Evolutionary conservation across 2,329 filamentous ascomycete species (phyloP).

Genomic region (Pestalotiopsis sp.): DNA sequence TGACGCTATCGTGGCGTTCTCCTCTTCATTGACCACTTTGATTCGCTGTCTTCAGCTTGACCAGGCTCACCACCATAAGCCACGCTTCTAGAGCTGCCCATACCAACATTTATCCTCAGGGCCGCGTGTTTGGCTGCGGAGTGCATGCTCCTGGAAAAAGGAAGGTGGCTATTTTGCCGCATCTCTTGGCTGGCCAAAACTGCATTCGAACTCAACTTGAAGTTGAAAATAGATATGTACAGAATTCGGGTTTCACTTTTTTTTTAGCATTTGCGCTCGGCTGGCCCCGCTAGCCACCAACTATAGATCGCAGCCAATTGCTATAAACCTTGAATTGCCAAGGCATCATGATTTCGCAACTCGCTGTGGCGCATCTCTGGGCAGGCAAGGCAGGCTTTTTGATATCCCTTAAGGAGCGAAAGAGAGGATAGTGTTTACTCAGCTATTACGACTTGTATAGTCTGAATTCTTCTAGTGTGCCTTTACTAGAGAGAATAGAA

Average conservation of each 20-base stretch:
- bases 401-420: too few species aligned
- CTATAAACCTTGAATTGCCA: not conserved
- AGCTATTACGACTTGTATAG: too few species aligned
- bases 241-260: not conserved
- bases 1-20: not conserved
- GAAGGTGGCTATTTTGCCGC: not conserved
- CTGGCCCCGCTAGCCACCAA: not conserved
- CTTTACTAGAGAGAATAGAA: too few species aligned
- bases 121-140: not conserved
- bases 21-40: not conserved
- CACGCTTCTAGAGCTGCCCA: too few species aligned
- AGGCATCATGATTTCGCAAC: conserved; percentile 13
- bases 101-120: too few species aligned
- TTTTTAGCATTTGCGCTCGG: not conserved
- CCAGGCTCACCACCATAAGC: not conserved
- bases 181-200: not conserved
- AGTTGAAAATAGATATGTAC: not conserved
- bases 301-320: not conserved
- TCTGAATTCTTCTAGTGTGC: too few species aligned
- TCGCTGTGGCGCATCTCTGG: conserved; percentile 5
- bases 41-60: not conserved
- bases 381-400: not conserved
- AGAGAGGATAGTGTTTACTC: too few species aligned
- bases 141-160: not conserved
- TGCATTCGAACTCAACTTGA: not conserved